Evolutionary conservation across 805 yeast genomes (phyloP), one percentile per base, ranked within the genome.

Genomic region (Yamadazyma scolyti): DNA sequence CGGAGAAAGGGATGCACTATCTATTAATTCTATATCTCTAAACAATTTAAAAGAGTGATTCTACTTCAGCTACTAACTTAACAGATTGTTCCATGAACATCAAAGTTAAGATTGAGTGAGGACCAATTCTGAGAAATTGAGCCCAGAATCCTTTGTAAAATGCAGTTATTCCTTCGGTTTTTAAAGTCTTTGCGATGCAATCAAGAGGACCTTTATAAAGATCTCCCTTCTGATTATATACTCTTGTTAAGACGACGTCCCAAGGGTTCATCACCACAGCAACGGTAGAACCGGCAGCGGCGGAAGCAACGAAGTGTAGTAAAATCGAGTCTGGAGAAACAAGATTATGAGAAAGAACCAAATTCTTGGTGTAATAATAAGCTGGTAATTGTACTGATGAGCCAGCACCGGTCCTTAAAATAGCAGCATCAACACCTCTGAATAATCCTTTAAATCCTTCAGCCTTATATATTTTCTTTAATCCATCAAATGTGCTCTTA

Each of bases 201-300:
- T 93, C 98, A 15, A 88, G 44, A 2, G 96, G 94, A 7, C 95
- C 95, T 30, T 65, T 71, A 61, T 93, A 93, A 31, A 83, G 72
- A 49, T 84, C 73, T 28, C 95, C 96, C 58, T 81, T 84, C 57
- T 93, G 97, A 60, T 93, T 93, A 62, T 90, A 93, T 56, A 93
- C 82, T 65, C 98, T 77, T 1, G 98, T 93, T 61, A 93, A 68
- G 31, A 93, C 73, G 26, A 93, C 97, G 58, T 93, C 98, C 77
- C 96, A 88, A 10, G 98, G 97, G 56, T 89, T 93, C 97, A 93
- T 90, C 19, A 86, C 95, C 13, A 89, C 68, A 30, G 94, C 89
- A 19, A 93, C 97, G 46, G 96, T 96, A 23, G 88, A 54, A 26
- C 98, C 98, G 6, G 96, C 80, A 41, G 73, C 62, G 1, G 89